Evolutionary conservation across 2,329 filamentous ascomycete genomes (phyloP).

Genomic region (Talaromyces pinophilus): DNA sequence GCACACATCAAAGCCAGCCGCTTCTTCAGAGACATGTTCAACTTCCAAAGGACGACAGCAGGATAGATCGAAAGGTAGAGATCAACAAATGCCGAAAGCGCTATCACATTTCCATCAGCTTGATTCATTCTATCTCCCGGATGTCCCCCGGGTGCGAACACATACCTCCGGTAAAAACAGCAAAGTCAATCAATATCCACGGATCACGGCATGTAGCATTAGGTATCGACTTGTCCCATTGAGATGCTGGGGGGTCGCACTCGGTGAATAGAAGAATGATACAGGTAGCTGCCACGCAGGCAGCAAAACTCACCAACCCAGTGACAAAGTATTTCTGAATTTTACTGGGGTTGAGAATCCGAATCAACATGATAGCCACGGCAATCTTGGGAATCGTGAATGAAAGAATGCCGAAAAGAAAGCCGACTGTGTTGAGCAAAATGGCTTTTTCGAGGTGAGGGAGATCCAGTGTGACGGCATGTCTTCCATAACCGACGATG

Average conservation of each 20-base stretch:
- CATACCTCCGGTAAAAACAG: slow-evolving; percentile 43
- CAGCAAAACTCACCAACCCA: slow-evolving; percentile 33
- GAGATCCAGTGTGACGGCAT: slow-evolving; percentile 35
- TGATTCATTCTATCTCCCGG: not conserved
- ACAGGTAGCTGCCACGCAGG: slow-evolving; percentile 34
- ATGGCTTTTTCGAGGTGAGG: slow-evolving; percentile 26
- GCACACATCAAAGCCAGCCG: slow-evolving; percentile 30
- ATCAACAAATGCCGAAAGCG: slow-evolving; percentile 34
- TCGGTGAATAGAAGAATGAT: slow-evolving; percentile 44
- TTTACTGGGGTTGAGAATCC: slow-evolving; percentile 27
- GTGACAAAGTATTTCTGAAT: slow-evolving; percentile 25
- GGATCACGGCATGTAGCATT: slow-evolving; percentile 37
- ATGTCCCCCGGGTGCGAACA: not conserved
- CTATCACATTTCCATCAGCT: slow-evolving; percentile 20
- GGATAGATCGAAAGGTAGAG: slow-evolving; percentile 34
- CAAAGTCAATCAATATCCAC: slow-evolving; percentile 41
- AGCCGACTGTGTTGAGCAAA: slow-evolving; percentile 28
- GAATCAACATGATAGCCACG: slow-evolving; percentile 29
- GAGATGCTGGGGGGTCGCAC: slow-evolving; percentile 40
- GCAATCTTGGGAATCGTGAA: slow-evolving; percentile 31
- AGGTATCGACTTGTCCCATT: slow-evolving; percentile 39
- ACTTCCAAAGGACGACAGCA: slow-evolving; percentile 30
- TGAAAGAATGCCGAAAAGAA: slow-evolving; percentile 31
- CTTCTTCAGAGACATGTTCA: slow-evolving; percentile 32
- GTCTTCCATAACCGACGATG: slow-evolving; percentile 42